These are phyloP conservation scores for Mimosa bimucronata DNA, from an alignment of 306 rosid genomes.

Conservation along the genomic window DNA sequence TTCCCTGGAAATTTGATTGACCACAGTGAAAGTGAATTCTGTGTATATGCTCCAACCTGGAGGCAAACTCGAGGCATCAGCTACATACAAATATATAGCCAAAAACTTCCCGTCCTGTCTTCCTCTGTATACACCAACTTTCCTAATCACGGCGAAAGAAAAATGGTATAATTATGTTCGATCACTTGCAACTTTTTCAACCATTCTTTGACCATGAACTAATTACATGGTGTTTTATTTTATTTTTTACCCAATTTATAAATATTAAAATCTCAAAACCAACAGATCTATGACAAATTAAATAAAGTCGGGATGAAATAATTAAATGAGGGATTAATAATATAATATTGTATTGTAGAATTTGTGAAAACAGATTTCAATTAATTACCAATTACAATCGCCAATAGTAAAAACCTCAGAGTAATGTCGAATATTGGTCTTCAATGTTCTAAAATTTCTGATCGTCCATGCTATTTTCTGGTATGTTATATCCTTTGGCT, in stretches of 20 bases:
- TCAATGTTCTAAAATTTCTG: not conserved
- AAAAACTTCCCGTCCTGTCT: not conserved
- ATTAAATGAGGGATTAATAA: not conserved
- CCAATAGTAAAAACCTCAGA: not conserved
- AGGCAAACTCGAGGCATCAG: not conserved
- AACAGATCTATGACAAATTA: too few species aligned
- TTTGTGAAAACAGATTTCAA: not conserved
- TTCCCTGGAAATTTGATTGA: not conserved
- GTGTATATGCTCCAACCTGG: not conserved
- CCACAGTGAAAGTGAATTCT: not conserved
- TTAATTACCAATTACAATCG: not conserved
- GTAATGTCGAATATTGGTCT: not conserved
- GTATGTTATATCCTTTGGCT: not conserved
- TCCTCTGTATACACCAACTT: not conserved
- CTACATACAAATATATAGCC: not conserved
- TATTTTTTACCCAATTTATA: too few species aligned
- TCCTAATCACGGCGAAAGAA: not conserved
- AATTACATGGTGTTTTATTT: too few species aligned
- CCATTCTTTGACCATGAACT: too few species aligned
- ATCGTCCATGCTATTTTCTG: slow-evolving; percentile 1
- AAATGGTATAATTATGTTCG: not conserved
- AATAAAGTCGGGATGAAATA: too few species aligned
- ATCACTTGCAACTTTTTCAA: too few species aligned
- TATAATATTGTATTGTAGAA: not conserved
- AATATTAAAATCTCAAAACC: too few species aligned